Evolutionary conservation across 495 filamentous ascomycete genomes (phyloP).

Genomic region (Penicillium steckii): DNA sequence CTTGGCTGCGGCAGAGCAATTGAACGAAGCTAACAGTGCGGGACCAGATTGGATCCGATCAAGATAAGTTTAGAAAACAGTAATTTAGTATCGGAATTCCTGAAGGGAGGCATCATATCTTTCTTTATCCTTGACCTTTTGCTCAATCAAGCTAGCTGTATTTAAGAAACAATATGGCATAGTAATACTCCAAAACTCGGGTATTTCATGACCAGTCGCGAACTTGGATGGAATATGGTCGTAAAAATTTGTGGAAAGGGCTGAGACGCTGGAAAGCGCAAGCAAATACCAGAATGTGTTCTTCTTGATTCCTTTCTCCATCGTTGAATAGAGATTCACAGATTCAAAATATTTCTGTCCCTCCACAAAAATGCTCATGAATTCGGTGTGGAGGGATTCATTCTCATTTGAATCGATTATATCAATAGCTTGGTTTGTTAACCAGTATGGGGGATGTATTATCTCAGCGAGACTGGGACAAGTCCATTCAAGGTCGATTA

Average conservation of each 20-base stretch:
- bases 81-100: constrained; percentile 8
- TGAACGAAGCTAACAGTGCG: not conserved
- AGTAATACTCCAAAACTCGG: constrained; percentile 13
- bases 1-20: constrained; percentile 3
- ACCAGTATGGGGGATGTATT: constrained; percentile 32
- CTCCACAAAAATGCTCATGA: constrained; percentile 7
- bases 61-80: not conserved
- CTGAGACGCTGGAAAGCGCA: constrained; percentile 19
- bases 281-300: constrained; percentile 30
- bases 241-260: constrained; percentile 23
- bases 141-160: constrained; percentile 5
- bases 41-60: not conserved
- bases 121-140: constrained; percentile 22
- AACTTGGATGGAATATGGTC: constrained; percentile 27
- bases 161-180: constrained; percentile 24
- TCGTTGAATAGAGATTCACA: constrained; percentile 2
- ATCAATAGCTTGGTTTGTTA: constrained; percentile 28
- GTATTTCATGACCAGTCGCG: constrained; percentile 8
- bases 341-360: constrained; percentile 7
- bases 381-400: constrained; percentile 3
- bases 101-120: constrained; percentile 14
- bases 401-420: constrained; percentile 17
- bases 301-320: constrained; percentile 15
- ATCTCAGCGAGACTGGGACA: constrained; percentile 35
- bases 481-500: constrained; percentile 38